These are phyloP conservation scores for Penicillium sp. DNA, from an alignment of 2,329 filamentous ascomycete species.

Conservation along the genomic window DNA sequence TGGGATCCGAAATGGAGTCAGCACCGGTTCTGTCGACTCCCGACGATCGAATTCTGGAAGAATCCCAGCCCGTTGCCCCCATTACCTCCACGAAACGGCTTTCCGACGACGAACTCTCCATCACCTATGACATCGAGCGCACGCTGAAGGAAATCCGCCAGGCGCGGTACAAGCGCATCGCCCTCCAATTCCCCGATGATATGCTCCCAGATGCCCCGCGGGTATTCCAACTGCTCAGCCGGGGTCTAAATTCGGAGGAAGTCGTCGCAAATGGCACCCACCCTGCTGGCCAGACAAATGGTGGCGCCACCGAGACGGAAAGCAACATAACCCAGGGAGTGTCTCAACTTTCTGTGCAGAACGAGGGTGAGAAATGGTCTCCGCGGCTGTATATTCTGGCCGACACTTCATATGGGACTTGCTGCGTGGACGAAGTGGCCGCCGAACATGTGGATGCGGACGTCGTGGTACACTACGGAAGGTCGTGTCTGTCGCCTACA, in stretches of 20 bases:
- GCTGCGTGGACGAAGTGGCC: slow-evolving; percentile 95
- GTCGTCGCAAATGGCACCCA: slow-evolving; percentile 18
- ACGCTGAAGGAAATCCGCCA: slow-evolving; percentile 76
- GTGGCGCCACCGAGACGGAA: slow-evolving; percentile 12
- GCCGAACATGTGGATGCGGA: slow-evolving; percentile 92
- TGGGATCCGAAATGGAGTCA: slow-evolving; percentile 40
- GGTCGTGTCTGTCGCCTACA: slow-evolving; percentile 89
- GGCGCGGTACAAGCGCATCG: slow-evolving; percentile 75
- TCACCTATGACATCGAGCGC: slow-evolving; percentile 82
- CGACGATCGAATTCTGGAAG: slow-evolving; percentile 64
- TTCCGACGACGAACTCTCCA: slow-evolving; percentile 70
- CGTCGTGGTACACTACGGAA: slow-evolving; percentile 90
- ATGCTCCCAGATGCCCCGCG: slow-evolving; percentile 87
- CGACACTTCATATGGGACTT: slow-evolving; percentile 95
- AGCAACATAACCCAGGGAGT: slow-evolving; percentile 28
- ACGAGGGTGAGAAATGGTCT: slow-evolving; percentile 27
- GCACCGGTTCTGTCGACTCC: slow-evolving; percentile 67
- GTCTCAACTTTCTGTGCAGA: slow-evolving; percentile 31
- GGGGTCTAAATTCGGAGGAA: slow-evolving; percentile 49
- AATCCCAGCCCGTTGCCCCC: slow-evolving; percentile 49
- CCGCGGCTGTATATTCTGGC: slow-evolving; percentile 77
- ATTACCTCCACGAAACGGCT: slow-evolving; percentile 40
- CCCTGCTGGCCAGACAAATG: slow-evolving; percentile 18
- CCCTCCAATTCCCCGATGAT: slow-evolving; percentile 92
- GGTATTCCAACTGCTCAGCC: slow-evolving; percentile 70